phyloP scores from a whole-genome alignment of 1,284 basidiomycete species.

The Ustilago cynodontis region DNA sequence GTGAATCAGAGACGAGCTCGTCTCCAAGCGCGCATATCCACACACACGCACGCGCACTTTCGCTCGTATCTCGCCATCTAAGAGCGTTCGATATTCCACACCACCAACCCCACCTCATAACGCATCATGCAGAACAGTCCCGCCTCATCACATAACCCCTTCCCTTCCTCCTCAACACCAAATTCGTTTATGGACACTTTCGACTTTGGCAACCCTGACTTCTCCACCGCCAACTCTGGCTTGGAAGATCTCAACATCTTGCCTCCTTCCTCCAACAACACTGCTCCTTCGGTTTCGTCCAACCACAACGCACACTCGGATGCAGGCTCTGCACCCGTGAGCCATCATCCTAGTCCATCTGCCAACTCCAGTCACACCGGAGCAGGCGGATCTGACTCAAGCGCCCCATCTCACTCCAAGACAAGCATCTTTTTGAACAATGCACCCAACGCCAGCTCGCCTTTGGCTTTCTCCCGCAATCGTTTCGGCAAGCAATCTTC shows the following conservation, averaged over 20 bases:
- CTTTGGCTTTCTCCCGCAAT: constrained; percentile 30
- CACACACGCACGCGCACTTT: too few relatives aligned
- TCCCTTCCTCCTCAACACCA: constrained; percentile 40
- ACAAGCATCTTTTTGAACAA: constrained; percentile 16
- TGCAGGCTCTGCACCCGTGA: constrained; percentile 40
- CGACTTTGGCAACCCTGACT: constrained; percentile 56
- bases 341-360: constrained; percentile 51
- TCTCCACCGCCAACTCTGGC: constrained; percentile 42
- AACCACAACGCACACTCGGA: constrained; percentile 33
- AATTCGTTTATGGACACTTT: constrained; percentile 60
- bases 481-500: constrained; percentile 40
- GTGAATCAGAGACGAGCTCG: too few relatives aligned
- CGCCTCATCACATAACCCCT: constrained; percentile 24
- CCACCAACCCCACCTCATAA: constrained; percentile 3
- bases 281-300: constrained; percentile 18
- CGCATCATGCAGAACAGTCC: constrained; percentile 47
- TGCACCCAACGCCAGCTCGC: constrained; percentile 38
- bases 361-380: constrained; percentile 16
- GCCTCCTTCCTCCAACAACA: constrained; percentile 15
- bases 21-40: too few relatives aligned
- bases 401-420: constrained; percentile 9
- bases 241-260: constrained; percentile 57
- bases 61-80: too few relatives aligned
- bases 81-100: too few relatives aligned
- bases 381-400: constrained; percentile 12